These are phyloP conservation scores for Eucalyptus viminalis DNA, from an alignment of 345 rosid genomes.

Conservation along the genomic window DNA sequence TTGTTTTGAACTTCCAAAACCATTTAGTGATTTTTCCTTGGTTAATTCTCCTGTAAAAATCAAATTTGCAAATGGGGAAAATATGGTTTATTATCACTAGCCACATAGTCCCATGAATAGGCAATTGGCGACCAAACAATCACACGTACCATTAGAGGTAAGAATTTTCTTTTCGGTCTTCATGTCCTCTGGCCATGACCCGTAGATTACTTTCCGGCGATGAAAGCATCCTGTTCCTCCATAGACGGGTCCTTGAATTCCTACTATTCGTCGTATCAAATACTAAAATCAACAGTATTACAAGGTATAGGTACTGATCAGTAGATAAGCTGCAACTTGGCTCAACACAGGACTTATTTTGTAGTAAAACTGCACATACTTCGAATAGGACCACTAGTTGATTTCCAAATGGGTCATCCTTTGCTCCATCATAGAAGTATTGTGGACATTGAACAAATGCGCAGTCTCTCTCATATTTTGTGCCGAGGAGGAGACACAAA, in stretches of 20 bases:
- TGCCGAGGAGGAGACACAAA: slow-evolving; percentile 29
- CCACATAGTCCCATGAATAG: neutral
- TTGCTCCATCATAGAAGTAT: slow-evolving; percentile 16
- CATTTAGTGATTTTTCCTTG: neutral
- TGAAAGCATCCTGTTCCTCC: slow-evolving; percentile 52
- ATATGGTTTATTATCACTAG: neutral
- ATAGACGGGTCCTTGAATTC: slow-evolving; percentile 48
- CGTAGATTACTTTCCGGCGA: slow-evolving; percentile 52
- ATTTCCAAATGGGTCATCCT: slow-evolving; percentile 22
- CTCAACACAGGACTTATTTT: neutral
- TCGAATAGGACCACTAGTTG: slow-evolving; percentile 2
- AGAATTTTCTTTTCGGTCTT: neutral
- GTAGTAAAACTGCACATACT: slow-evolving; percentile 1
- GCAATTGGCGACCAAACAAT: neutral
- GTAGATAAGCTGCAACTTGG: neutral
- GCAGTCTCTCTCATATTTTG: neutral
- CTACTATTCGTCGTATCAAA: slow-evolving; percentile 16
- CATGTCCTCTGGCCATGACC: slow-evolving; percentile 16
- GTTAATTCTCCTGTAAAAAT: neutral
- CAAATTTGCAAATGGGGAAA: neutral
- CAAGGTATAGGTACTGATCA: neutral
- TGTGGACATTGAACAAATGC: slow-evolving; percentile 59
- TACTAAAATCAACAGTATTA: slow-evolving; percentile 5
- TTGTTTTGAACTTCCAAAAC: slow-evolving; percentile 40
- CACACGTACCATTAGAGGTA: neutral